Evolutionary conservation across 1,284 basidiomycete genomes (phyloP), one percentile per base, ranked within the genome.

Genomic region (Grifola frondosa): DNA sequence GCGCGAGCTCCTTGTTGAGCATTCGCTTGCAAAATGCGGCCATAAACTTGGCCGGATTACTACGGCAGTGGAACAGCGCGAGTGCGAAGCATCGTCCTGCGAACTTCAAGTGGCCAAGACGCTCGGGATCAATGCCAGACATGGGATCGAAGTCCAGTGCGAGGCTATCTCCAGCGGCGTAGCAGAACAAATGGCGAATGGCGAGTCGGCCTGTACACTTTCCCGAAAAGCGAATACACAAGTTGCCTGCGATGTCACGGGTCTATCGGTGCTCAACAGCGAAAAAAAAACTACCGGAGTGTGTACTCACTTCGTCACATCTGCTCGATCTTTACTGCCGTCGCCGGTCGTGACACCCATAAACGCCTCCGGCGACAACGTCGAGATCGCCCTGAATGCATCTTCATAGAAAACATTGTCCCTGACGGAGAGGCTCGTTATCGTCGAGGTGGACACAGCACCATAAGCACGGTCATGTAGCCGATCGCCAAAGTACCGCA

Each of bases 1-100:
- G 66, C 1, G 81, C 75, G 54, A 94, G 84, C 59, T 86, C 86
- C 74, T 96, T 97, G 58, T 84, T 84, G 28, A 97, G 69, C 44
- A 96, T 92, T 92, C 96, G 97, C 80, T 99, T 99, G 79, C 99
- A 99, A 78, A 99, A 96, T 54, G 91, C 93, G 35, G 93, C 87
- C 51, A 99, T 96, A 64, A 99, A 99, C 77, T 99, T 99, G 32
- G 96, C 95, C 61, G 99, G 97, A 42, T 99, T 74, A 84, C 99
- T 99, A 9, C 96, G 86, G 55, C 95, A 83, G 67, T 99, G 97
- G 84, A 97, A 99, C 65, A 99, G 97, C 43, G 91, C 95, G 17
- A 98, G 78, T 48, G 95, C 96, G 53, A 98, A 77, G 49, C 88
- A 86, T 41, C 97, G 84, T n/a, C 97, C 96, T 52, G 97, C 97